A percentile compares a stretch with the other conserved stretches of the same genome.
phyloP scores from a whole-genome alignment of 176 grass and related monocot species.

The Metroxylon sagu region DNA sequence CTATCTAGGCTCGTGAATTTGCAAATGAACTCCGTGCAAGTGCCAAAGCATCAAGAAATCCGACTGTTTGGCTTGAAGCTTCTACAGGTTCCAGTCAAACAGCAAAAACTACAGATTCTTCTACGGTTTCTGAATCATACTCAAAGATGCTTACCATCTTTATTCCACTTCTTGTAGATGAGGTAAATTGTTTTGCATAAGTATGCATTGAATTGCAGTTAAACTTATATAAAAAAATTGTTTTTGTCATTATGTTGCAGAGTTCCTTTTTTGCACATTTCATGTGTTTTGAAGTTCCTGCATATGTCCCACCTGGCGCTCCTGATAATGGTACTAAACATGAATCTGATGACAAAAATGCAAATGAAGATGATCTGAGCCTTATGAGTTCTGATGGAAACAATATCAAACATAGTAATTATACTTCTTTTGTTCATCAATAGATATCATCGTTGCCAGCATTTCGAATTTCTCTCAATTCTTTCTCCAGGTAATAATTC shows the following conservation, averaged over 20 bases:
- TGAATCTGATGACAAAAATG: constrained; percentile 39
- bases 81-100: constrained; percentile 49
- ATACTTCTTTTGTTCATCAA: not conserved
- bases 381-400: constrained; percentile 86
- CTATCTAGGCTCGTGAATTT: constrained; percentile 86
- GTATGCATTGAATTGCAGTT: not conserved
- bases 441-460: too few species aligned
- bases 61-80: constrained; percentile 81
- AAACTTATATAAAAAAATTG: too few species aligned
- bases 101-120: constrained; percentile 63
- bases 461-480: not conserved
- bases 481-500: constrained; percentile 45
- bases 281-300: constrained; percentile 97
- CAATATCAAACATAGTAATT: constrained; percentile 58
- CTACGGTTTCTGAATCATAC: constrained; percentile 93
- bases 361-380: constrained; percentile 57
- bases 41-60: constrained; percentile 82
- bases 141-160: constrained; percentile 99
- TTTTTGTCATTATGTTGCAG: constrained; percentile 29
- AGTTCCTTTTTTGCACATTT: constrained; percentile 99
- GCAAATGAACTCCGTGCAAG: constrained; percentile 93
- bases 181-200: constrained; percentile 37
- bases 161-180: constrained; percentile 96
- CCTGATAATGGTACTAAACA: constrained; percentile 35
- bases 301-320: constrained; percentile 55